Percentiles rank a stretch among this genome's conserved stretches.
phyloP scores from a whole-genome alignment of 2,329 filamentous ascomycete species.

The Aspergillus udagawae region DNA sequence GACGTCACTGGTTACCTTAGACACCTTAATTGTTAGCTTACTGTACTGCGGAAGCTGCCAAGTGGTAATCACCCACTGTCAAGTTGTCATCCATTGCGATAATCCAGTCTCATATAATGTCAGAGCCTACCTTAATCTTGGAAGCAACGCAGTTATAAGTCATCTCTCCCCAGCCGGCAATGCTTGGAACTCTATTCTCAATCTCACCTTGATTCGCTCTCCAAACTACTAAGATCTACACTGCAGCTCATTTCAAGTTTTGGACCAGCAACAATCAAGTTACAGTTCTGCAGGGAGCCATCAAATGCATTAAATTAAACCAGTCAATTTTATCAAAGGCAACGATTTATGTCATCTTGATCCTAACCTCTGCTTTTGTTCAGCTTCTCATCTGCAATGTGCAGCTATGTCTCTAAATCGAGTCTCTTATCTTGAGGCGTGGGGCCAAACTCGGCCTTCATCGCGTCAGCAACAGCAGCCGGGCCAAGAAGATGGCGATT shows the following conservation, averaged over 20 bases:
- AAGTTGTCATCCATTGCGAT: background rate
- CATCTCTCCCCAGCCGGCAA: background rate
- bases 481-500: constrained; percentile 17
- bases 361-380: background rate
- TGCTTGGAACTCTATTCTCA: background rate
- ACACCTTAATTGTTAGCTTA: background rate
- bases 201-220: background rate
- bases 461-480: constrained; percentile 22
- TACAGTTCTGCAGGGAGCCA: no score
- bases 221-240: background rate
- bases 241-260: no score
- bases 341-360: background rate
- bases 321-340: background rate
- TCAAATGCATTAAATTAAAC: background rate
- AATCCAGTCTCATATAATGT: background rate
- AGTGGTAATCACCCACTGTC: no score
- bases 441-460: constrained; percentile 33
- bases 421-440: constrained; percentile 42
- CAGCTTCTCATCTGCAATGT: background rate
- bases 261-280: no score
- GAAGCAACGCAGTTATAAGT: background rate
- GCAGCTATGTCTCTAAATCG: constrained; percentile 40
- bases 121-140: background rate
- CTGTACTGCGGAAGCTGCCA: background rate
- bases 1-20: background rate